Conservation (phyloP, 805 yeast species). For the Blastobotrys parvus region DNA sequence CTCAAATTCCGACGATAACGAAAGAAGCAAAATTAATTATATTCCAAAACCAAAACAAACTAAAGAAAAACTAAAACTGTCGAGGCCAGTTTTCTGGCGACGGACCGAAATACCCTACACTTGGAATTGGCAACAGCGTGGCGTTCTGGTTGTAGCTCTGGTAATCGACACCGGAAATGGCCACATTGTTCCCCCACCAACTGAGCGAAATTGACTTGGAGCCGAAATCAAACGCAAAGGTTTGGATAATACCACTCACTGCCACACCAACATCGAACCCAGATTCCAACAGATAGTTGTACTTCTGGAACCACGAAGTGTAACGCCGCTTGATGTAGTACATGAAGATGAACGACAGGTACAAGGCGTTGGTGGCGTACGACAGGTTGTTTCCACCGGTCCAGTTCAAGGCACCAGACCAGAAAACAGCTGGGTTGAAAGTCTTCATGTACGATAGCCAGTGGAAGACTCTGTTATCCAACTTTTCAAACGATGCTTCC, state of each 20-base stretch:
- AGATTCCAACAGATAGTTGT: slow-evolving; percentile 41
- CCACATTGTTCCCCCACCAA: slow-evolving; percentile 43
- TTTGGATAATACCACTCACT: slow-evolving; percentile 37
- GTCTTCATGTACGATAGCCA: neutral
- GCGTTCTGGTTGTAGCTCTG: slow-evolving; percentile 6
- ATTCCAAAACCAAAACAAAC: too few species aligned
- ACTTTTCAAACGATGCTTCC: neutral
- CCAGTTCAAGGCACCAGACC: slow-evolving; percentile 4
- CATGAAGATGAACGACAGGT: slow-evolving; percentile 38
- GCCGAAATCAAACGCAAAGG: slow-evolving; percentile 34
- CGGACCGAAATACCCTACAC: slow-evolving; percentile 15
- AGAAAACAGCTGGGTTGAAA: slow-evolving; percentile 31
- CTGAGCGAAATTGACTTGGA: slow-evolving; percentile 15
- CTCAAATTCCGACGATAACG: too few species aligned
- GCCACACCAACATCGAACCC: slow-evolving; percentile 45
- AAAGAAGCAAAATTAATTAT: too few species aligned
- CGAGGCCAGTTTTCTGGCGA: slow-evolving; percentile 1
- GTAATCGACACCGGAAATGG: slow-evolving; percentile 12
- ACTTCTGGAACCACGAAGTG: slow-evolving; percentile 46
- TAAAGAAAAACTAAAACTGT: neutral
- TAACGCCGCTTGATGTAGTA: slow-evolving; percentile 35
- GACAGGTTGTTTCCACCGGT: slow-evolving; percentile 36
- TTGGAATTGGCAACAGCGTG: slow-evolving; percentile 13
- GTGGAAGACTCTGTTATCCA: slow-evolving; percentile 20
- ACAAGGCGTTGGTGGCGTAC: slow-evolving; percentile 35